Base-by-base conservation (phyloP, 805 yeast genomes). In the Wickerhamiella allomyrinae region DNA sequence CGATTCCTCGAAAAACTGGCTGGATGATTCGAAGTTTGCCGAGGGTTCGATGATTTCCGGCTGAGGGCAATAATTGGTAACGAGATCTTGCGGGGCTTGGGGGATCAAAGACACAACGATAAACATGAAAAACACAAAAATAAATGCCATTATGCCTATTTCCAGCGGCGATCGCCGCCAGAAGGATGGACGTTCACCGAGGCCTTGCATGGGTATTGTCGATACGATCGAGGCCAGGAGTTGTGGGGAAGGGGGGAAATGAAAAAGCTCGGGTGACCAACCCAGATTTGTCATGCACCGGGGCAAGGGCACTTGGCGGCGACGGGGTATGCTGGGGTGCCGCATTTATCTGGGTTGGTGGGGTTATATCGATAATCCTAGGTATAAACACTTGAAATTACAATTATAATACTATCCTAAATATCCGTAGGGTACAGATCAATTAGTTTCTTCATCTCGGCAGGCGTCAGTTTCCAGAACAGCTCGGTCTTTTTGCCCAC, bases 11-110 rank as follows among this genome's bases (percentile, higher is more conserved):
- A 44, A 43, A 48, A 53, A 53, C 21, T 14, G 14, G 15, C 24
- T 14, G 33, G 51, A 41, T 10, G 33, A n/a, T 9, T 22, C 21
- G 14, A 33, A 35, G 10, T 35, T n/a, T 29, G 37, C 34, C 15
- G 20, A n/a, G 21, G 47, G 47, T 11, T 20, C 20, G 24, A 45
- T 15, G 8, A 22, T 33, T 13, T 5, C 20, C 8, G 34, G 24
- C 45, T 51, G 56, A 7, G 51, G 52, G 34, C 56, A 53, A 46
- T 36, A 53, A 40, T 50, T 49, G 17, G 55, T 50, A 10, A 21
- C 46, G 14, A 43, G 3, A n/a, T 49, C 52, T 11, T 41, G 19
- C 2, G 48, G 48, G 20, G 45, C 45, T 3, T 39, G 38, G 20
- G 56, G 56, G 8, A 51, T 39, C 5, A 50, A 37, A n/a, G 51